phyloP scores from a whole-genome alignment of 768 basidiomycete genomes.

The Chalciporus sphaerocephalus region DNA sequence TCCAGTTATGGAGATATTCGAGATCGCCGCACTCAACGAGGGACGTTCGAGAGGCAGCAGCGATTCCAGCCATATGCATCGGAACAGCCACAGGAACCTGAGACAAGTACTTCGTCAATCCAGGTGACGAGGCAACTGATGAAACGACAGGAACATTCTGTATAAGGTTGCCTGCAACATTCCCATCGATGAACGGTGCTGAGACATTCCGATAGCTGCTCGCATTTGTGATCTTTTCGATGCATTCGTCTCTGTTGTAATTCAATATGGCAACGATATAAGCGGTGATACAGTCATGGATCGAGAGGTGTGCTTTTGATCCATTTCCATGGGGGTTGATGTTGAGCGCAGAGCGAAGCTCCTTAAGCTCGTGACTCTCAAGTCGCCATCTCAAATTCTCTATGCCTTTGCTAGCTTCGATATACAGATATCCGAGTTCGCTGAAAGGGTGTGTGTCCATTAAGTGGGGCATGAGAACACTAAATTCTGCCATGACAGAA shows the following conservation, averaged over 20 bases:
- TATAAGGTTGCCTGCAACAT: slow-evolving; percentile 19
- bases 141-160: slow-evolving; percentile 16
- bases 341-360: slow-evolving; percentile 15
- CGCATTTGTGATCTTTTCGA: slow-evolving; percentile 25
- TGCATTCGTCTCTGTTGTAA: slow-evolving; percentile 3
- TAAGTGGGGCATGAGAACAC: slow-evolving; percentile 26
- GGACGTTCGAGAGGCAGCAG: slow-evolving; percentile 15
- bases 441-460: slow-evolving; percentile 9
- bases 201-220: slow-evolving; percentile 20
- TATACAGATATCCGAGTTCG: slow-evolving; percentile 19
- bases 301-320: slow-evolving; percentile 12
- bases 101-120: not conserved
- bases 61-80: slow-evolving; percentile 15
- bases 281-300: slow-evolving; percentile 31
- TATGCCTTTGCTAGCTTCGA: slow-evolving; percentile 7
- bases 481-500: slow-evolving; percentile 12
- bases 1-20: slow-evolving; percentile 15
- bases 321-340: not conserved
- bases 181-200: slow-evolving; percentile 15
- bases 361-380: slow-evolving; percentile 8
- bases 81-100: slow-evolving; percentile 16
- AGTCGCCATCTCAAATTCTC: slow-evolving; percentile 17
- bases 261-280: slow-evolving; percentile 25
- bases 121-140: not conserved
- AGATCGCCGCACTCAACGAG: slow-evolving; percentile 11